Base-by-base conservation (phyloP, 2,329 filamentous ascomycete genomes). In the Chaetomiaceae sp. region DNA sequence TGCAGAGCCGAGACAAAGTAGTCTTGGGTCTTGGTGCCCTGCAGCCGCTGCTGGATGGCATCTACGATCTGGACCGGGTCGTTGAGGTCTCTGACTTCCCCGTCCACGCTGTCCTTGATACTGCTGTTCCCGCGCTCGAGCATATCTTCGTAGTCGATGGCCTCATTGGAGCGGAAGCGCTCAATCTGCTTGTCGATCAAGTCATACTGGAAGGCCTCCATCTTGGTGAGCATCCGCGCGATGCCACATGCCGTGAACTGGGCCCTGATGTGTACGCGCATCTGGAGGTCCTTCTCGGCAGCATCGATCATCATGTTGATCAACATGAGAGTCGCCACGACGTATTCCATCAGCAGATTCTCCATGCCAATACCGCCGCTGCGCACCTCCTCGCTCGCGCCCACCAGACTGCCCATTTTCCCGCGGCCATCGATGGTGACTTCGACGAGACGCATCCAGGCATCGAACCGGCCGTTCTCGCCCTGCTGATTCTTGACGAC, bases 291-390 rank as follows among this genome's bases (percentile, higher is more conserved):
- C 61, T 82, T 81, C 64, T 95, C 87, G 0, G 91, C 87, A 3
- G 90, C 89, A 69, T 97, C 93, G 55, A 99, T 83, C 61, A 97
- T 81, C 86, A 95, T 95, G 72, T 97, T 99, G 75, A 97, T 83
- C 64, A 99, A 78, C 66, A 97, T 90, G 63, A 99, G 80, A 2
- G 91, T 95, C 30, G 92, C 89, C 43, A 97, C 89, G 34, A 91
- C 92, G 65, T 99, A 99, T 77, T 99, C 93, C 93, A 99, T 97
- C 48, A 99, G 79, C 63, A 96, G 76, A 69, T 97, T 97, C 78
- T 99, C 93, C 85, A 97, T 96, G 67, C 93, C 93, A 64, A 96
- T 95, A 58, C 93, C 93, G 58, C 93, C 93, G 63, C 88, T 96
- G 60, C 93, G 86, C 53, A 96, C 85, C 72, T 99, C 93, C 63